These are phyloP conservation scores for Mycosphaerella sp. DNA, from an alignment of 2,329 filamentous ascomycete species.

Conservation along the genomic window DNA sequence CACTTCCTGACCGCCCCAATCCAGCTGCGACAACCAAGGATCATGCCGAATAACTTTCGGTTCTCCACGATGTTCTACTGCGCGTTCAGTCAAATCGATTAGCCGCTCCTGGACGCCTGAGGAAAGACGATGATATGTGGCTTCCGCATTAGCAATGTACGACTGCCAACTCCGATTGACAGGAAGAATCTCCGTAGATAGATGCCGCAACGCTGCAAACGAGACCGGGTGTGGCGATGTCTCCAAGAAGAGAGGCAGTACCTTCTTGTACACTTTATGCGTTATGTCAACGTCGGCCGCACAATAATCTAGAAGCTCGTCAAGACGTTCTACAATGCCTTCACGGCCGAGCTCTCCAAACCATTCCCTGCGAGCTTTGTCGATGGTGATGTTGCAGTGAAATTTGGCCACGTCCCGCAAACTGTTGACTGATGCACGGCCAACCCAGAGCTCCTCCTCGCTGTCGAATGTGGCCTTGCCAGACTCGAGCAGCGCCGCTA, in stretches of 20 bases:
- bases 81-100: constrained; percentile 65
- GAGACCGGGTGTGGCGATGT: constrained; percentile 95
- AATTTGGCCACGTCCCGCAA: constrained; percentile 93
- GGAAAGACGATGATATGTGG: constrained; percentile 70
- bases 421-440: constrained; percentile 90
- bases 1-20: constrained; percentile 91
- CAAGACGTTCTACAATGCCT: constrained; percentile 63
- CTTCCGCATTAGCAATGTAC: constrained; percentile 78
- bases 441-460: constrained; percentile 94
- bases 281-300: constrained; percentile 90
- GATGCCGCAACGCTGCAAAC: constrained; percentile 84
- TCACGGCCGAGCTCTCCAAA: constrained; percentile 75
- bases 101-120: constrained; percentile 73
- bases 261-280: constrained; percentile 86
- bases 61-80: constrained; percentile 65
- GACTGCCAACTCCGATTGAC: constrained; percentile 81
- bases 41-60: constrained; percentile 66
- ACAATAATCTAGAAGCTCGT: constrained; percentile 86
- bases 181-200: constrained; percentile 89
- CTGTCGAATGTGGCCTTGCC: constrained; percentile 58
- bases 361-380: constrained; percentile 79
- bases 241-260: constrained; percentile 82
- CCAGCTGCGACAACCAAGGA: constrained; percentile 86
- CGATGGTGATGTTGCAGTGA: constrained; percentile 83
- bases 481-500: constrained; percentile 64